A percentile compares a stretch with the other conserved stretches of the same genome.
Conservation (phyloP, 2,329 filamentous ascomycete species). For the Curvularia hawaiiensis region DNA sequence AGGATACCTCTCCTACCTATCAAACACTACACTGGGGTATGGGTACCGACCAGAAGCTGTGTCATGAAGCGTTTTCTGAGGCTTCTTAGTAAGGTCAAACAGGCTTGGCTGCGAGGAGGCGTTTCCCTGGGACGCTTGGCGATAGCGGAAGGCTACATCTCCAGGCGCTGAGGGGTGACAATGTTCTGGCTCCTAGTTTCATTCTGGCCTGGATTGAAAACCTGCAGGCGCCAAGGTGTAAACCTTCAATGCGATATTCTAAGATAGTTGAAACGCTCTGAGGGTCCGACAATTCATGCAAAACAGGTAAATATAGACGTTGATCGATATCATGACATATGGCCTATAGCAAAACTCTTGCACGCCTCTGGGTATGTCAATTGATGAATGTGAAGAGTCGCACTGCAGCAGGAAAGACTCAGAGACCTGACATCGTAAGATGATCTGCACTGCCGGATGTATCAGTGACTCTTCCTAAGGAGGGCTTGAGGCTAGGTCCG, state of each 20-base stretch:
- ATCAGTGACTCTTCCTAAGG: not conserved
- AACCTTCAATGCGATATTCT: conserved; percentile 19
- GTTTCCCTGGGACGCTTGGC: conserved; percentile 30
- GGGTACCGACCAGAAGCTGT: conserved; percentile 5
- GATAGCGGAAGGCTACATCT: not conserved
- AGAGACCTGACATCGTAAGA: not conserved
- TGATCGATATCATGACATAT: not conserved
- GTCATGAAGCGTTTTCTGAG: conserved; percentile 20
- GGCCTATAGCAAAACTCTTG: not conserved
- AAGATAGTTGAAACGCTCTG: not conserved
- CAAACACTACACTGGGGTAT: not conserved
- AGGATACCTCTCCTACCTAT: not conserved
- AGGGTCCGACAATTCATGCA: not conserved
- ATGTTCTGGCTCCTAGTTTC: conserved; percentile 23
- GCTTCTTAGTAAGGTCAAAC: conserved; percentile 18
- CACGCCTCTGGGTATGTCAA: not conserved
- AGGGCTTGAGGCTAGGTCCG: not conserved
- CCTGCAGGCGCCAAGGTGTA: conserved; percentile 28
- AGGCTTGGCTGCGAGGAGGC: conserved; percentile 30
- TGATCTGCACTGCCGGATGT: not conserved
- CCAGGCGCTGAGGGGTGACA: not conserved
- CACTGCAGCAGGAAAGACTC: not conserved
- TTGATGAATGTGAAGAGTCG: not conserved
- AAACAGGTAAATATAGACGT: not conserved
- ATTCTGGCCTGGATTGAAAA: conserved; percentile 15